These are phyloP conservation scores for Phytophthora syringae DNA, from an alignment of 352 stramenopile genomes.

Conservation along the genomic window DNA sequence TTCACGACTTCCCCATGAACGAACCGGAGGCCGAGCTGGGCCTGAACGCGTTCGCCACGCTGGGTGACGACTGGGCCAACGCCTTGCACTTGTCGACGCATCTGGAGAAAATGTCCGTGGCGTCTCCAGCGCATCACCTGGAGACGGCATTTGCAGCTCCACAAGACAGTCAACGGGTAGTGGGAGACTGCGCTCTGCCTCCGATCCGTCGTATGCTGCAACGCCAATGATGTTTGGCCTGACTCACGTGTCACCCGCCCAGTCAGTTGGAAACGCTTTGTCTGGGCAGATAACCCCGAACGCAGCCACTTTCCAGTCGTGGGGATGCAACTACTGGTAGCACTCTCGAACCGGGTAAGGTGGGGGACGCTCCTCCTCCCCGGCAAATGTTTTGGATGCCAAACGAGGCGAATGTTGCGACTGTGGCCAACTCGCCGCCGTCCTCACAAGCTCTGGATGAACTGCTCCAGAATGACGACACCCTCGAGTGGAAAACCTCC, in stretches of 20 bases:
- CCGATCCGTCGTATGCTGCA: slow-evolving; percentile 26
- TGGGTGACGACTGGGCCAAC: slow-evolving; percentile 42
- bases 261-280: background rate
- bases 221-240: slow-evolving; percentile 14
- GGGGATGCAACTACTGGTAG: background rate
- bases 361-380: background rate
- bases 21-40: slow-evolving; percentile 33
- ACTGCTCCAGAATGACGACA: slow-evolving; percentile 33
- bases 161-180: background rate
- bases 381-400: slow-evolving; percentile 19
- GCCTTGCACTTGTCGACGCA: slow-evolving; percentile 59
- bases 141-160: slow-evolving; percentile 12
- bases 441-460: slow-evolving; percentile 42
- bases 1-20: slow-evolving; percentile 15
- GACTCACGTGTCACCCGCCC: slow-evolving; percentile 26
- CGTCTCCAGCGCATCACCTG: slow-evolving; percentile 17
- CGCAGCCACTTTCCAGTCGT: slow-evolving; percentile 20
- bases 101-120: slow-evolving; percentile 76
- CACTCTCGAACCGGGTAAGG: background rate
- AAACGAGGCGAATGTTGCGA: slow-evolving; percentile 1
- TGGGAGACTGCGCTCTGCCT: slow-evolving; percentile 27
- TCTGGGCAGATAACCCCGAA: too few relatives aligned
- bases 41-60: slow-evolving; percentile 28
- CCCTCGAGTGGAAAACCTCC: slow-evolving; percentile 39
- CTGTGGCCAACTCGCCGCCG: slow-evolving; percentile 9